Evolutionary conservation across 192 early-diverging fungal genomes (phyloP).

Genomic region (Coemansia sp.): DNA sequence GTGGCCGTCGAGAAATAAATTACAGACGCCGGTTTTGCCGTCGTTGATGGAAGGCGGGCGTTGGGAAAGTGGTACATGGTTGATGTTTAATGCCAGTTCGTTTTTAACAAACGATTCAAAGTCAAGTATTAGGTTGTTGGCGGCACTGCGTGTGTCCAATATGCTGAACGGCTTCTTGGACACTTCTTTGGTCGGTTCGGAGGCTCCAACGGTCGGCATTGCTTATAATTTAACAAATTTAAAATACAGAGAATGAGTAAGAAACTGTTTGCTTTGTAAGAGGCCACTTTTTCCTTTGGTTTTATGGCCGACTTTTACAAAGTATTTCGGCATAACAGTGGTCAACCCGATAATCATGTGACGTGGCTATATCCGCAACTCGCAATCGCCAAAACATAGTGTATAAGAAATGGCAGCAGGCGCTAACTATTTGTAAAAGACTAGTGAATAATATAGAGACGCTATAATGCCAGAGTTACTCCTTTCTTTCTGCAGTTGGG

Average conservation of each 20-base stretch:
- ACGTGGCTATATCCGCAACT: too few relatives aligned
- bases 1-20: slow-evolving; percentile 79
- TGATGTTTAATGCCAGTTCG: slow-evolving; percentile 32
- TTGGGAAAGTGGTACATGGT: slow-evolving; percentile 25
- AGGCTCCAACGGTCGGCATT: background rate
- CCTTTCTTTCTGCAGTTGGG: too few relatives aligned
- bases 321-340: too few relatives aligned
- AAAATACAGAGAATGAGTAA: background rate
- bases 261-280: too few relatives aligned
- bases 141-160: slow-evolving; percentile 29
- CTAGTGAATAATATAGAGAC: too few relatives aligned
- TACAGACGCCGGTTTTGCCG: slow-evolving; percentile 66
- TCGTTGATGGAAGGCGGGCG: slow-evolving; percentile 29
- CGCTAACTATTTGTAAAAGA: too few relatives aligned
- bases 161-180: slow-evolving; percentile 8
- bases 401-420: too few relatives aligned
- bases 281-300: too few relatives aligned
- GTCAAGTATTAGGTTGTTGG: slow-evolving; percentile 27
- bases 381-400: too few relatives aligned
- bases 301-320: too few relatives aligned
- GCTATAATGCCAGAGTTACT: too few relatives aligned
- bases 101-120: slow-evolving; percentile 45
- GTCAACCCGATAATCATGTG: too few relatives aligned
- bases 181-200: background rate
- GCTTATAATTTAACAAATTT: background rate